These are phyloP conservation scores for Tolypocladium ovalisporum DNA, from an alignment of 2,329 filamentous ascomycete species.

Conservation along the genomic window DNA sequence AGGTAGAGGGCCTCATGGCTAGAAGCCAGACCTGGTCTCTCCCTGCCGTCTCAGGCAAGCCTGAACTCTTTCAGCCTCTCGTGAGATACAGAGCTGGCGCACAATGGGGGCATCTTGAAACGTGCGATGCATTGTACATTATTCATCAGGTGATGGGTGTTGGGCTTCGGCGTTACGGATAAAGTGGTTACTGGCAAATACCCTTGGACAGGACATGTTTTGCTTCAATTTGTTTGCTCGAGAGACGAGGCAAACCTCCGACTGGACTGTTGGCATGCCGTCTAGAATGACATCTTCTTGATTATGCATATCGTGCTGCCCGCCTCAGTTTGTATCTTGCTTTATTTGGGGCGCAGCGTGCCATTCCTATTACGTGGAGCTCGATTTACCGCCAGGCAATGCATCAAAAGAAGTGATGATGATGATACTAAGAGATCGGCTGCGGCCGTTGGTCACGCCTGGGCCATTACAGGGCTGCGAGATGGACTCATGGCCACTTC, in stretches of 20 bases:
- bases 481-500: no score
- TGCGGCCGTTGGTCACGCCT: no score
- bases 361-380: not conserved
- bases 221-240: not conserved
- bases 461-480: no score
- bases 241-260: not conserved
- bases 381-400: no score
- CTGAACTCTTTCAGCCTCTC: not conserved
- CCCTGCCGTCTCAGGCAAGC: not conserved
- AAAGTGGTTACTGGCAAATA: constrained; percentile 1
- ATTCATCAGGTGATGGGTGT: not conserved
- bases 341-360: not conserved
- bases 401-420: no score
- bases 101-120: not conserved
- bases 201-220: not conserved
- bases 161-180: not conserved
- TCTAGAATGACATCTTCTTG: not conserved
- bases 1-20: constrained; percentile 36
- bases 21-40: not conserved
- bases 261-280: not conserved
- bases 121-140: not conserved
- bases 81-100: not conserved
- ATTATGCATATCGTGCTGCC: not conserved
- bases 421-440: no score
- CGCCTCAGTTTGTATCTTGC: not conserved